phyloP scores from a whole-genome alignment of 371 early-diverging fungal genomes.

The Fennellomyces sp. region DNA sequence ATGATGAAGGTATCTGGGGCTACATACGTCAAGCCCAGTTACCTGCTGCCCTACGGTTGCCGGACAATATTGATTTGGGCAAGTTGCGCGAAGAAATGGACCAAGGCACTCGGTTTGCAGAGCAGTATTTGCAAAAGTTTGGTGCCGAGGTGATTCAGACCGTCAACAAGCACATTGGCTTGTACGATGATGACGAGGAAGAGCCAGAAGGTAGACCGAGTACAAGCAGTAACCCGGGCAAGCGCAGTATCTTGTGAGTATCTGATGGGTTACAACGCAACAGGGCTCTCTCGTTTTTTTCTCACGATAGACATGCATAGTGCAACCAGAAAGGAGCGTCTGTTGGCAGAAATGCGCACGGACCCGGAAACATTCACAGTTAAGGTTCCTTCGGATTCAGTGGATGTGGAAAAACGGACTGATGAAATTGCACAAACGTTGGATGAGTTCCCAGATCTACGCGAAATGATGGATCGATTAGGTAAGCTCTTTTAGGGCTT shows the following conservation, averaged over 20 bases:
- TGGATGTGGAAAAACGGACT: conserved; percentile 46
- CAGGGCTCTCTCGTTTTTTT: too few relatives aligned
- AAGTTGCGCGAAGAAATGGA: conserved; percentile 40
- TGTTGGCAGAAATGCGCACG: conserved; percentile 41
- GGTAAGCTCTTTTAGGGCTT: too few relatives aligned
- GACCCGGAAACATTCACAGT: conserved; percentile 34
- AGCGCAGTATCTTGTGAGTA: conserved; percentile 36
- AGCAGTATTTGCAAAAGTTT: conserved; percentile 51
- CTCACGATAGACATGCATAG: conserved; percentile 17
- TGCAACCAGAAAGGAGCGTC: conserved; percentile 45
- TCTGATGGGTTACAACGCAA: not conserved
- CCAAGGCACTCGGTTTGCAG: conserved; percentile 52
- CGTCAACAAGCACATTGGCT: conserved; percentile 38
- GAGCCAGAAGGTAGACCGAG: not conserved
- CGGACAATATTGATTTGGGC: conserved; percentile 45
- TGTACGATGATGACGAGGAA: conserved; percentile 35
- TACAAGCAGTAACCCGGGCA: conserved; percentile 9
- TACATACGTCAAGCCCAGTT: conserved; percentile 1
- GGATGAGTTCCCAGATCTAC: conserved; percentile 35
- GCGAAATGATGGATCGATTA: conserved; percentile 46
- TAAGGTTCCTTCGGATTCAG: conserved; percentile 26
- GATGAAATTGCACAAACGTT: conserved; percentile 46
- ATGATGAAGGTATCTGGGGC: conserved; percentile 5
- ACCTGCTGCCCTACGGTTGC: conserved; percentile 31
- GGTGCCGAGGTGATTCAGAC: conserved; percentile 44